Base-by-base conservation (phyloP, 1,284 basidiomycete species). In the Taiwanofungus camphoratus region DNA sequence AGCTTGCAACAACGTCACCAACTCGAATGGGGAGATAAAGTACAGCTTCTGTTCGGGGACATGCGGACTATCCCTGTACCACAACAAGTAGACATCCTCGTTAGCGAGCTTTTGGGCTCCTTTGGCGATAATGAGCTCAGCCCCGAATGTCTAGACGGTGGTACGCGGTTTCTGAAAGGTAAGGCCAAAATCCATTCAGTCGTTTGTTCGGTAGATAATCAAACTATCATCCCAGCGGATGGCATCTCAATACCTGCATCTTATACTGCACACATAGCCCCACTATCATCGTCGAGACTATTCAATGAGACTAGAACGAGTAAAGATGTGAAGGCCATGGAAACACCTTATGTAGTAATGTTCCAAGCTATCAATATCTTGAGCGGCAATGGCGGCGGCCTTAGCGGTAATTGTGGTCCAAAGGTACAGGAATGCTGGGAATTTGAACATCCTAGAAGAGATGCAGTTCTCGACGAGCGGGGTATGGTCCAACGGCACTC, bases 51-150 rank as follows among this genome's bases (percentile, higher is more conserved):
- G 19, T 90, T 86, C 59, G 94, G 95, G 4, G 96, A 99, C 64
- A 99, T 99, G 96, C 77, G 96, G 18, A 70, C 71, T 5, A 67
- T 94, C 18, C 71, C 82, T 3, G 68, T 95, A 0, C 86, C 89
- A 0, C 91, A 96, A 51, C 74, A 79, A 50, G 92, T 85, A 13
- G 96, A 99, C 62, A 91, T 99, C 49, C 74, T 99, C 41, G 86
- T 99, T 54, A 95, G 90, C 66, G 96, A 99, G 66, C 76, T 99
- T 15, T 66, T 99, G 49, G 96, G 96, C 4, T 94, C 90, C 6
- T 99, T 99, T 66, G 96, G 95, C 4, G 96, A 99, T 66, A 99
- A 99, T 53, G 96, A 99, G 64, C 79, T 99, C 33, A 94, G 91
- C 59, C 96, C 96, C 0, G 96, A 99, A 64, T 97, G 94, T 65